Conservation (phyloP, 495 filamentous ascomycete species). For the Penicillium silybi region DNA sequence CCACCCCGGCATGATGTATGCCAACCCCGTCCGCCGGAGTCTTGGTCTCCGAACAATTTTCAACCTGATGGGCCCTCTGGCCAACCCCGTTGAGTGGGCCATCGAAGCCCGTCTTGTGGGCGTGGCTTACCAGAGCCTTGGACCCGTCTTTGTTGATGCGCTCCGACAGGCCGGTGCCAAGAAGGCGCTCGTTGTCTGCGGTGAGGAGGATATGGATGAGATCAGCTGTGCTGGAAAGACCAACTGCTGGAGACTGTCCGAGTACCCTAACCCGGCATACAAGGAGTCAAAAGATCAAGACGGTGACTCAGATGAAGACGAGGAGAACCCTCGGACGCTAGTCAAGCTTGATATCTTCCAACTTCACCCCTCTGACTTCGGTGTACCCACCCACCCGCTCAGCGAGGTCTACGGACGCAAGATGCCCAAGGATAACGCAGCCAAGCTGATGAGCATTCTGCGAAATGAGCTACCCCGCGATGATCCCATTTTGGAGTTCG, state of each 20-base stretch:
- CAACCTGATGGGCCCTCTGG: conserved; percentile 89
- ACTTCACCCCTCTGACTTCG: conserved; percentile 78
- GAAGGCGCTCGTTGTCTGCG: conserved; percentile 90
- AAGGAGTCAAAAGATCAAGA: conserved; percentile 22
- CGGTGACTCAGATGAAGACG: conserved; percentile 39
- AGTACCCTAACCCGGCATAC: conserved; percentile 46
- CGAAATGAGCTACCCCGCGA: conserved; percentile 64
- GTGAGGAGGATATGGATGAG: conserved; percentile 92
- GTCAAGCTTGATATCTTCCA: conserved; percentile 68
- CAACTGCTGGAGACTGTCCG: conserved; percentile 77
- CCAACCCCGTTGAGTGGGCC: conserved; percentile 75
- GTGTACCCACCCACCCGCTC: conserved; percentile 70
- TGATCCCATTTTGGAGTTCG: conserved; percentile 87
- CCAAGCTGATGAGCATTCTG: conserved; percentile 73
- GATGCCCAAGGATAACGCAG: conserved; percentile 79
- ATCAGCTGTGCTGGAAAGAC: conserved; percentile 83
- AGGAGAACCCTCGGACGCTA: conserved; percentile 34
- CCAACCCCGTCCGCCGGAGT: conserved; percentile 74
- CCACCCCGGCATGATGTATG: conserved; percentile 88
- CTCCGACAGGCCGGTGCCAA: conserved; percentile 68
- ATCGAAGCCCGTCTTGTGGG: conserved; percentile 90
- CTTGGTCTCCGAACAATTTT: conserved; percentile 93
- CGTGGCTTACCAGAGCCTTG: conserved; percentile 80
- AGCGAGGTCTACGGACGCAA: conserved; percentile 76
- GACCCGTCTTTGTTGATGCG: conserved; percentile 82